Evolutionary conservation across 257 asterid species (phyloP), one percentile per base, ranked within the genome.

Genomic region (Buddleja alternifolia): DNA sequence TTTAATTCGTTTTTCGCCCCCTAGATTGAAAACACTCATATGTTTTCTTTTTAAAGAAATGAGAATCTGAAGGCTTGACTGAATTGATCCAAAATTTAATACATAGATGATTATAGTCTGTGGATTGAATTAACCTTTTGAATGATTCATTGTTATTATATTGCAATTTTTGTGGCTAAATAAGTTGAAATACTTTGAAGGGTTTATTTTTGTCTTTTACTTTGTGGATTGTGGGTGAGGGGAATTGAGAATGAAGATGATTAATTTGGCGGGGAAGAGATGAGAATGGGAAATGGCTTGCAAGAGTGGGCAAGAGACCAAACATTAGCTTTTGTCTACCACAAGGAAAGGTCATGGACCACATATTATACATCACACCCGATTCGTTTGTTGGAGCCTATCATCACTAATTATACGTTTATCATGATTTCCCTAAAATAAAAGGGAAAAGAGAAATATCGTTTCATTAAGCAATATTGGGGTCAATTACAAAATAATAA

Each of bases 301-400:
- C 25, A 61, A 41, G 60, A 52, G 19, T 45, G 71, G 61, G 12
- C 66, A 51, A n/a, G n/a, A 41, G 56, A 64, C 65, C 47, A 23
- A 69, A 70, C 66, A 70, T 64, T 50, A 59, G 71, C 74, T 76
- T 71, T 76, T 76, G 73, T 75, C 53, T 63, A 56, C 60, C 64
- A 63, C 69, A 70, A 75, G 69, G 60, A 40, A 60, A 65, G 47
- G 15, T 47, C 46, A 48, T 63, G 24, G 11, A 19, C 69, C 80
- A 70, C 66, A 54, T 6, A 19, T 25, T 29, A 61, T 32, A 15
- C 50, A 17, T 32, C 14, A 45, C 23, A 7, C 15, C 9, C 51
- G 9, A 50, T 52, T 34, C 10, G 24, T 45, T 64, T 10, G 70
- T 37, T 65, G 19, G 39, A 50, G 21, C 71, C 10, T 55, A 12